These are phyloP conservation scores for Sapria himalayana DNA, from an alignment of 345 rosid genomes.

Conservation along the genomic window DNA sequence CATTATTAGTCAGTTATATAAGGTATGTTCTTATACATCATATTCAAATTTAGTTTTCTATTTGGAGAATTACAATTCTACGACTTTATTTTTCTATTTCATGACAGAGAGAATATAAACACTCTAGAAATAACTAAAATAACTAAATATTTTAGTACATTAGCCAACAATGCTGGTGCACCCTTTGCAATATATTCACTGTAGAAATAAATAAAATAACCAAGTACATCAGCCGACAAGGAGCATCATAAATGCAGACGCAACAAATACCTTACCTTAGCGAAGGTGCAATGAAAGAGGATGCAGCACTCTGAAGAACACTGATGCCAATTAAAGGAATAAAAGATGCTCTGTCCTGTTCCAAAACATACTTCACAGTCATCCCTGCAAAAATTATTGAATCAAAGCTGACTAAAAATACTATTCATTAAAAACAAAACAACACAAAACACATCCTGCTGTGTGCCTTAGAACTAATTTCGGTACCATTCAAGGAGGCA, in stretches of 20 bases:
- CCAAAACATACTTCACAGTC: slow-evolving; percentile 84
- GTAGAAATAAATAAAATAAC: background rate
- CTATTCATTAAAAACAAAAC: slow-evolving; percentile 8
- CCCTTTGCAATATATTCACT: background rate
- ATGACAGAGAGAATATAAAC: too few species aligned
- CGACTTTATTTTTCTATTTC: too few species aligned
- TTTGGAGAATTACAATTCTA: too few species aligned
- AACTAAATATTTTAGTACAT: background rate
- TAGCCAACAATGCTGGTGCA: background rate
- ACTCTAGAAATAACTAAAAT: background rate
- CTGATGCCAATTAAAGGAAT: slow-evolving; percentile 65
- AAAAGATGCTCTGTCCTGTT: slow-evolving; percentile 84
- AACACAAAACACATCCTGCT: too few species aligned
- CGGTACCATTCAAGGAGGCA: slow-evolving; percentile 77
- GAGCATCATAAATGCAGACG: too few species aligned
- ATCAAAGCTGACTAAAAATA: too few species aligned
- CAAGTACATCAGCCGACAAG: slow-evolving; percentile 1
- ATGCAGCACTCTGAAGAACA: slow-evolving; percentile 87
- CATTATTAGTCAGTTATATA: too few species aligned
- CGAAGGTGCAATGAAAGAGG: slow-evolving; percentile 87
- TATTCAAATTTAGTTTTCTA: too few species aligned
- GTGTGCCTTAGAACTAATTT: too few species aligned
- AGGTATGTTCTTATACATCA: too few species aligned
- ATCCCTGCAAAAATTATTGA: slow-evolving; percentile 39
- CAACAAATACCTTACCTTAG: too few species aligned